Percentiles rank a stretch among this genome's conserved stretches.
phyloP scores from a whole-genome alignment of 83 land plant genomes.

The Diphasiastrum complanatum region DNA sequence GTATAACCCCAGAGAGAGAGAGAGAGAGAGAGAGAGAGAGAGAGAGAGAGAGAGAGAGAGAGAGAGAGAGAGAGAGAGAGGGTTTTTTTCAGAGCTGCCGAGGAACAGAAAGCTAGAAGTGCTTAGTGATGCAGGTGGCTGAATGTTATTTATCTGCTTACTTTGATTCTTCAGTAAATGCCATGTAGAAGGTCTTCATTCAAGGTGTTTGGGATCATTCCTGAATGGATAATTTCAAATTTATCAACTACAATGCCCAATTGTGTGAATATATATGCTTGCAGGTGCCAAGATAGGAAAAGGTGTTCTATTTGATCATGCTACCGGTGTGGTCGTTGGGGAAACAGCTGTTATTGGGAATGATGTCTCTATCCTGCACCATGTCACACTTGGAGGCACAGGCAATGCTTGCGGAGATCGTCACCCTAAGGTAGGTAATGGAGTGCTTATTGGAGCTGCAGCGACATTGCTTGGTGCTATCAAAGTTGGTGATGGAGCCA shows the following conservation, averaged over 20 bases:
- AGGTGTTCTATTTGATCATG: conserved; percentile 72
- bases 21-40: too few species aligned
- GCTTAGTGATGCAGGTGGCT: not conserved
- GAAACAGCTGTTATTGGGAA: conserved; percentile 76
- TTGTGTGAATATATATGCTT: not conserved
- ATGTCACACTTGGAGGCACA: conserved; percentile 69
- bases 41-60: too few species aligned
- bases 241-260: not conserved
- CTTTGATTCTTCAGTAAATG: not conserved
- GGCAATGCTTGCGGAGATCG: conserved; percentile 53
- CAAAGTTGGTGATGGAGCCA: conserved; percentile 32
- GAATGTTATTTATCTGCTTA: not conserved
- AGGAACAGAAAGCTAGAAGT: too few species aligned
- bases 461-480: conserved; percentile 29
- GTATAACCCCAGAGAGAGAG: too few species aligned
- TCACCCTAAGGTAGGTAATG: conserved; percentile 66
- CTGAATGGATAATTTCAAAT: too few species aligned
- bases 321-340: conserved; percentile 76
- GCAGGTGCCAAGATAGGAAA: conserved; percentile 57
- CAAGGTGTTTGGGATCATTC: too few species aligned
- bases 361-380: conserved; percentile 68
- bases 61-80: too few species aligned
- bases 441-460: conserved; percentile 52
- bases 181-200: too few species aligned
- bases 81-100: too few species aligned